Base-by-base conservation (phyloP, 2,329 filamentous ascomycete species). In the Penicillium brasilianum region DNA sequence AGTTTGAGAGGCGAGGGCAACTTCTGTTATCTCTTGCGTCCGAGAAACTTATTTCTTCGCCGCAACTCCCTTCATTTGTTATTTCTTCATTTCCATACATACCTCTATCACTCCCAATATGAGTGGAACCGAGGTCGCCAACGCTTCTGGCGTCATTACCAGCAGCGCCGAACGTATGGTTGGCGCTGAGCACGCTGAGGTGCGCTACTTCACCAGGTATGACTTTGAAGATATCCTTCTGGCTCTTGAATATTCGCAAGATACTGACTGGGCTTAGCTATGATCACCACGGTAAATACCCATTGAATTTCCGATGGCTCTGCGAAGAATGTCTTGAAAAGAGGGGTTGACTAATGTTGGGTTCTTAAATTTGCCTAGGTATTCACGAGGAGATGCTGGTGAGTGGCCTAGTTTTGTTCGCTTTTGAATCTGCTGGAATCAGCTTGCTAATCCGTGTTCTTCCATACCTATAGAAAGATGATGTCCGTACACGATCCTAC, bases 371-470 rank as follows among this genome's bases (percentile, higher is more conserved):
- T 73, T 55, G 69, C 73, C 16, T 18, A 94, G 92, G 92, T 77
- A 97, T 97, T 76, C 93, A 97, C 79, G 93, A 97, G 84, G 93
- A 97, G 82, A 97, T 97, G 93, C 84, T 97, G 88, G 92, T 96
- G 83, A 80, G 91, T 37, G 37, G 16, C 20, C 20, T 22, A 16
- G 11, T 11, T 18, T n/a, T 48, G 5, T 22, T 22, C 5, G n/a
- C 9, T 4, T 9, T 16, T 18, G 2, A 22, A 22, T 30, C 14
- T 41, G 18, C 36, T 41, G n/a, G 20, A 36, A 51, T 28, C 43
- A 48, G 49, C 25, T 25, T 46, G 9, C 53, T 50, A 34, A 55
- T 53, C 44, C 30, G 52, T 52, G 34, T 11, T 18, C 44, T 49
- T 59, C 46, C 37, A 25, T 28, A 41, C 1, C 34, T 74, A 63